Conservation (phyloP, 106 monocot species). For the Acorus calamus region DNA sequence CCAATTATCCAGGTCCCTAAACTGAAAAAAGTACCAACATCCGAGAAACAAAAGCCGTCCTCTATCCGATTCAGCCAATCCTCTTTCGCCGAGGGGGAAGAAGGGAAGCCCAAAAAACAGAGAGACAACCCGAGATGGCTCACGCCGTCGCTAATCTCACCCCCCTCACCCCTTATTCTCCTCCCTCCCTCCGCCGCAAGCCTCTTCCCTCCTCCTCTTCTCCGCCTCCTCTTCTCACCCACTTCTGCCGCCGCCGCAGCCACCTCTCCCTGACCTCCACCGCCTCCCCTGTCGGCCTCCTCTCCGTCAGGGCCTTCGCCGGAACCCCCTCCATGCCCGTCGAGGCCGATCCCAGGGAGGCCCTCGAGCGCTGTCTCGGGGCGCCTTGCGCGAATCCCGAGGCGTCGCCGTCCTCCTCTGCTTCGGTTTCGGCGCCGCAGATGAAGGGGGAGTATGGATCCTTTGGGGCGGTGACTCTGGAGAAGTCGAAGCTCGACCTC, state of each 20-base stretch:
- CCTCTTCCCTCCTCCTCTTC: conserved; percentile 5
- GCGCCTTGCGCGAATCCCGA: conserved; percentile 5
- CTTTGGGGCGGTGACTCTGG: conserved; percentile 58
- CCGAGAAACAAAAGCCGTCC: too few species aligned
- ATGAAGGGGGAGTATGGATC: conserved; percentile 75
- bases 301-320: not conserved
- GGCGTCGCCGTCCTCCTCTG: conserved; percentile 3
- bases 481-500: conserved; percentile 80
- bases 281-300: not conserved
- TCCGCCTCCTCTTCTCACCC: not conserved
- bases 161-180: conserved; percentile 2
- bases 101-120: too few species aligned
- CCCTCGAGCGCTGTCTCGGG: conserved; percentile 62
- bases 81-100: too few species aligned
- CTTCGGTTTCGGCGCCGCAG: conserved; percentile 13
- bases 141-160: conserved; percentile 19
- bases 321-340: conserved; percentile 10
- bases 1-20: too few species aligned
- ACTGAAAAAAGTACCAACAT: too few species aligned
- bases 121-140: not conserved
- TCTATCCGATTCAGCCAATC: too few species aligned
- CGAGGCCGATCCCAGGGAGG: conserved; percentile 16
- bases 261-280: not conserved
- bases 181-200: conserved; percentile 2
- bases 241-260: not conserved